phyloP scores from a whole-genome alignment of 2,329 filamentous ascomycete genomes.

The Passalora sequoiae region DNA sequence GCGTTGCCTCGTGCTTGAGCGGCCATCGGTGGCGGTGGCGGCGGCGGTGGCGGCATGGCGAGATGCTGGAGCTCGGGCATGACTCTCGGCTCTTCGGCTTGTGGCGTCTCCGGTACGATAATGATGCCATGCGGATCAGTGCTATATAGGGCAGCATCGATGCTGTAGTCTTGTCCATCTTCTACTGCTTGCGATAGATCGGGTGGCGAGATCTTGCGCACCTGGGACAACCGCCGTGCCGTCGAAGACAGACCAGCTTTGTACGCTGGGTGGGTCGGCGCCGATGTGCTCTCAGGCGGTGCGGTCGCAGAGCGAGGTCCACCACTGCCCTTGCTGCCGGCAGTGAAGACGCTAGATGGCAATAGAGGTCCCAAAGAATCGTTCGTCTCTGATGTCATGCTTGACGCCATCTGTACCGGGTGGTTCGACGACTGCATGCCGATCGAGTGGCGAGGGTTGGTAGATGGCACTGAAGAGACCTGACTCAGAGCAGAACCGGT shows the following conservation, averaged over 20 bases:
- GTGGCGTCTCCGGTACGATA: slow-evolving; percentile 34
- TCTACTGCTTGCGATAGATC: slow-evolving; percentile 28
- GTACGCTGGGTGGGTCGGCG: slow-evolving; percentile 32
- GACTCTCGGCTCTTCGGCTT: slow-evolving; percentile 12
- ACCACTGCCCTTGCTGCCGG: slow-evolving; percentile 34
- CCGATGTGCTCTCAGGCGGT: slow-evolving; percentile 39
- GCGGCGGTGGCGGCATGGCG: slow-evolving; percentile 45
- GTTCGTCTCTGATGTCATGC: slow-evolving; percentile 31
- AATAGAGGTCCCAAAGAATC: slow-evolving; percentile 45
- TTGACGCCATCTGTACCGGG: slow-evolving; percentile 26
- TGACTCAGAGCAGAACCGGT: slow-evolving; percentile 30
- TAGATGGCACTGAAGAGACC: slow-evolving; percentile 2
- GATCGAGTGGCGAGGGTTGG: slow-evolving; percentile 3
- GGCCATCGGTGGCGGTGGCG: slow-evolving; percentile 35
- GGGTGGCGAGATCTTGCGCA: slow-evolving; percentile 42
- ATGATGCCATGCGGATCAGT: slow-evolving; percentile 39
- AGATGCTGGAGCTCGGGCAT: slow-evolving; percentile 60
- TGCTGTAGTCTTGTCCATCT: slow-evolving; percentile 35
- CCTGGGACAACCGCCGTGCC: slow-evolving; percentile 38
- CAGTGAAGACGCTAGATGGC: slow-evolving; percentile 42
- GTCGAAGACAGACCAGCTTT: slow-evolving; percentile 29
- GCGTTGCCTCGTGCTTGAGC: slow-evolving; percentile 24
- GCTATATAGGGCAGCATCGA: slow-evolving; percentile 50
- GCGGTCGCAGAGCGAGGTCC: slow-evolving; percentile 44
- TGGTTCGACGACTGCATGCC: slow-evolving; percentile 13